Percentiles rank a stretch among this genome's conserved stretches.
phyloP scores from a whole-genome alignment of 257 asterid genomes.

The Plectranthus barbatus region DNA sequence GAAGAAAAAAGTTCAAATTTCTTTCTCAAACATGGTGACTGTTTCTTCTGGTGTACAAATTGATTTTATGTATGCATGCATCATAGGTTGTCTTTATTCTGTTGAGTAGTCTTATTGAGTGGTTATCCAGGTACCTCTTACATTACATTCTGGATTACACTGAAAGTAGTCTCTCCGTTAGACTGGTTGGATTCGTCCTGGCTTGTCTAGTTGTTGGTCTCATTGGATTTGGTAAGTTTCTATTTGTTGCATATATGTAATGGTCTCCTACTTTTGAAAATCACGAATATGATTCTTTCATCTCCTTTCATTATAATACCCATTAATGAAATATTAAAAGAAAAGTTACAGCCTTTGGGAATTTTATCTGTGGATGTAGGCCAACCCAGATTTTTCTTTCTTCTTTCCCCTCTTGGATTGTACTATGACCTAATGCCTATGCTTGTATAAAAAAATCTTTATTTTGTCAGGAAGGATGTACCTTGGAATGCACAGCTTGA shows the following conservation, averaged over 20 bases:
- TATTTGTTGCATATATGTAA: too few species aligned
- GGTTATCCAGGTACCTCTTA: constrained; percentile 58
- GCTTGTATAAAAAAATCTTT: background rate
- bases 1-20: background rate
- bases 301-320: background rate
- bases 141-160: constrained; percentile 50
- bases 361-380: background rate
- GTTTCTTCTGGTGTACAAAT: background rate
- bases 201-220: constrained; percentile 59
- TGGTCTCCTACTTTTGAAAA: background rate
- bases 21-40: background rate
- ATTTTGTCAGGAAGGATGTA: constrained; percentile 67
- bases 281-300: background rate
- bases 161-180: constrained; percentile 21
- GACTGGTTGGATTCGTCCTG: constrained; percentile 34
- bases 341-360: background rate
- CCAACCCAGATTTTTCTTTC: background rate
- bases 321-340: background rate
- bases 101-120: constrained; percentile 6
- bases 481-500: constrained; percentile 94
- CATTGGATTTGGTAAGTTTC: constrained; percentile 55
- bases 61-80: background rate
- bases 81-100: too few species aligned
- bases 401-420: background rate
- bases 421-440: background rate